Evolutionary conservation across 2,329 filamentous ascomycete species (phyloP), one percentile per base, ranked within the genome.

Genomic region (Exophiala sp.): DNA sequence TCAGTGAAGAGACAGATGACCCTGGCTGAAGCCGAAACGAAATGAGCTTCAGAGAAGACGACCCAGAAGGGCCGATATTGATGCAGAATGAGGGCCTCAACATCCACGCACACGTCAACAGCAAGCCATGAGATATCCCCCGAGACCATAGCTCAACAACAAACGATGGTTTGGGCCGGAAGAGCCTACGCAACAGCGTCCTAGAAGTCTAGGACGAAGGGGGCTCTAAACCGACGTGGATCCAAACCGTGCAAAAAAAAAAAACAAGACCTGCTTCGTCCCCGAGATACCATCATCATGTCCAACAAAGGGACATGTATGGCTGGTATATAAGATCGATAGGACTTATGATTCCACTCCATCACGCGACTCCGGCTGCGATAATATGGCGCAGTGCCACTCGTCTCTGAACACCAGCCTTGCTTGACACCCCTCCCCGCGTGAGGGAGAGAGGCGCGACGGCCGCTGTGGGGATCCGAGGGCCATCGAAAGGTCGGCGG

Each of bases 331-430:
- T 56, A 57, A 53, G 34, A 59, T 59, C 57, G 57, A 54, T 40
- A 55, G 40, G 55, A 60, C 51, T 60, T 60, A 60, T 60, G 32
- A 53, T 58, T 61, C 59, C 59, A 59, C 57, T 61, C 58, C 58
- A 58, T 59, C 59, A 60, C 59, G 59, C 59, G 43, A 58, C 59
- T 59, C 57, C 50, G 48, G 52, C 38, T 54, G 58, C 58, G 58
- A 58, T 60, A 60, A 49, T 46, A 38, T 30, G 48, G 49, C 46
- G 40, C 49, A 50, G 55, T 55, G 52, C 49, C 46, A 41, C 27
- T 37, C 18, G 45, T 46, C 49, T 49, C 52, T 44, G 18, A 3
- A 47, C 46, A 43, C 40, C 46, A 32, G 23, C 49, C 55, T 55
- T 55, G 43, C 50, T 55, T 57, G 18, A 53, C 52, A 57, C 52